Evolutionary conservation across 1,284 basidiomycete species (phyloP).

Genomic region (Sporisorium reilianum): DNA sequence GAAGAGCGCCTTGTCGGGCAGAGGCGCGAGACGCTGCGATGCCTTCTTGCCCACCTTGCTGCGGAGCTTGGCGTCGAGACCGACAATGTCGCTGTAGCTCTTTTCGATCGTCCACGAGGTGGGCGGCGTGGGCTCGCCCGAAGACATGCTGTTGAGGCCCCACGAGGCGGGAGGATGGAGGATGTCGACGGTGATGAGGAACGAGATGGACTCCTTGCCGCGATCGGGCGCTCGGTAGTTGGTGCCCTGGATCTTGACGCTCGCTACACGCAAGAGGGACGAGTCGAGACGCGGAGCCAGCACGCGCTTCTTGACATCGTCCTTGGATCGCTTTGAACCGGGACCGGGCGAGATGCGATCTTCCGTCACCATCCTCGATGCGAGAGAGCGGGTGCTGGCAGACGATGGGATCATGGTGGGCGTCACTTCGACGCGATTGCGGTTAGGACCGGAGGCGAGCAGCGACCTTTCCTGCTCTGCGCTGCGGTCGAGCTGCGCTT

Average conservation of each 20-base stretch:
- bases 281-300: conserved; percentile 59
- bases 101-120: conserved; percentile 93
- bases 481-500: conserved; percentile 13
- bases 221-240: conserved; percentile 85
- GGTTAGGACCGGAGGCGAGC: conserved; percentile 47
- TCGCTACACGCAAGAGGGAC: conserved; percentile 52
- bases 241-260: conserved; percentile 71
- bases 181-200: conserved; percentile 74
- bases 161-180: conserved; percentile 55
- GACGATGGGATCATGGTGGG: conserved; percentile 45
- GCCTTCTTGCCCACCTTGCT: conserved; percentile 77
- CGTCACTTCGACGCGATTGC: conserved; percentile 36
- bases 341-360: conserved; percentile 23
- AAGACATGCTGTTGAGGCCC: conserved; percentile 70
- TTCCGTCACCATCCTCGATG: conserved; percentile 32
- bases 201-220: conserved; percentile 86
- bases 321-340: conserved; percentile 35
- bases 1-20: conserved; percentile 94
- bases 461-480: conserved; percentile 42
- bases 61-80: conserved; percentile 77
- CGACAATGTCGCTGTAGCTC: conserved; percentile 88
- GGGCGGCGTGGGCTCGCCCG: conserved; percentile 73
- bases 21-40: conserved; percentile 78
- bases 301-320: conserved; percentile 32
- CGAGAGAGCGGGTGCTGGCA: conserved; percentile 45